Conservation (phyloP, 2,329 filamentous ascomycete genomes). For the Trichophyton rubrum region DNA sequence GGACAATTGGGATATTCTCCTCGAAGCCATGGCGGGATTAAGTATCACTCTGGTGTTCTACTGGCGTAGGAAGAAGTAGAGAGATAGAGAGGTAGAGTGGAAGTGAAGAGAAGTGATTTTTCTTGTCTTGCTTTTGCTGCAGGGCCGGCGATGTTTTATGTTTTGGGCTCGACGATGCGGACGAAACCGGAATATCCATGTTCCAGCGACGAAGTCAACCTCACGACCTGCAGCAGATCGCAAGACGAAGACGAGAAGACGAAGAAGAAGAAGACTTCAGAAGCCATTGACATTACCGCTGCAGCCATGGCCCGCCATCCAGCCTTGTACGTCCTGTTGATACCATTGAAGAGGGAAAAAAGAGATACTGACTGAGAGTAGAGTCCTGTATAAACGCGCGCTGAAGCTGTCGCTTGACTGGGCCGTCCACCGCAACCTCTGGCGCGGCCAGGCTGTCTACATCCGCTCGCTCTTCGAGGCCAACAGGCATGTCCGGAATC, state of each 20-base stretch:
- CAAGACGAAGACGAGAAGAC: neutral
- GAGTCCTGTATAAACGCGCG: constrained; percentile 75
- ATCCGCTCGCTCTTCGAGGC: constrained; percentile 92
- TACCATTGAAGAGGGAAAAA: neutral
- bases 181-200: constrained; percentile 5
- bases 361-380: constrained; percentile 20
- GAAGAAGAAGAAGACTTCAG: neutral
- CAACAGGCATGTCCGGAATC: constrained; percentile 73
- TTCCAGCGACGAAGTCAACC: neutral
- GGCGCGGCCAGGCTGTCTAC: constrained; percentile 92
- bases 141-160: neutral
- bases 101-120: neutral
- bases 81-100: neutral
- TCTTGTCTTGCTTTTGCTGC: neutral
- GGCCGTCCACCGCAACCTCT: constrained; percentile 82
- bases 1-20: constrained; percentile 2
- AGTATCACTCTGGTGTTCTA: neutral
- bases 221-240: neutral
- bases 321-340: constrained; percentile 25
- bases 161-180: neutral
- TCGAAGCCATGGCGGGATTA: neutral
- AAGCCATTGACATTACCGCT: neutral
- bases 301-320: constrained; percentile 17
- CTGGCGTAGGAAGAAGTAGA: no score
- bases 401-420: constrained; percentile 91